phyloP scores from a whole-genome alignment of 2,329 filamentous ascomycete genomes.

The Beauveria australis region DNA sequence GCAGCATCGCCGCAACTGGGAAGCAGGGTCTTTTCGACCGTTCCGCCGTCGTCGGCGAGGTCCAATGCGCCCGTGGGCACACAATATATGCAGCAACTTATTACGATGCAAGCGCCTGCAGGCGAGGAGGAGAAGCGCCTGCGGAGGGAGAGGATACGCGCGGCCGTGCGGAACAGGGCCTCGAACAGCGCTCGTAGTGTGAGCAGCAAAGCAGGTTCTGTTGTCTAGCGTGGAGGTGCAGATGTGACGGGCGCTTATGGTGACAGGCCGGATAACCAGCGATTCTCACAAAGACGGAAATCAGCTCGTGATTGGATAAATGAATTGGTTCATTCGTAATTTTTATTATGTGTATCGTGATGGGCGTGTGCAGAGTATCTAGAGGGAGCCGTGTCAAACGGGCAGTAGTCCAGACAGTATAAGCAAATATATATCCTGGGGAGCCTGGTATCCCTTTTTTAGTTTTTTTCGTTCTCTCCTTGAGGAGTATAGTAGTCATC shows the following conservation, averaged over 20 bases:
- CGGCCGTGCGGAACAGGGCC: constrained; percentile 20
- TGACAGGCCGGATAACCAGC: not conserved
- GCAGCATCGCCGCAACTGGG: not conserved
- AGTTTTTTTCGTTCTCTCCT: not conserved
- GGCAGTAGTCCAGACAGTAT: not conserved
- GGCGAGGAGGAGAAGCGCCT: constrained; percentile 13
- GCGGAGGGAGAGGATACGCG: constrained; percentile 19
- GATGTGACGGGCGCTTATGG: not conserved
- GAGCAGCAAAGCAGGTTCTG: constrained; percentile 13
- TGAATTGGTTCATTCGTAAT: not conserved
- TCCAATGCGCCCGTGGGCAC: constrained; percentile 15
- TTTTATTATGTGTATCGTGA: constrained; percentile 3
- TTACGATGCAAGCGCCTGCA: constrained; percentile 11
- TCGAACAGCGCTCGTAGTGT: constrained; percentile 10
- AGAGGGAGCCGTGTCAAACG: constrained; percentile 4
- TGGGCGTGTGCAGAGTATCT: constrained; percentile 11
- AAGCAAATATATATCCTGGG: not conserved
- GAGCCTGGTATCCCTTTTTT: constrained; percentile 8
- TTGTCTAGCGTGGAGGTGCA: not conserved
- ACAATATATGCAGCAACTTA: constrained; percentile 18
- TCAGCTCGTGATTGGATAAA: not conserved
- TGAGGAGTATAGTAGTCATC: constrained; percentile 5
- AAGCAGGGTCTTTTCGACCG: constrained; percentile 11
- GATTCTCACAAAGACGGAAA: not conserved
- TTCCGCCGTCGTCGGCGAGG: constrained; percentile 14